Conservation (phyloP, 1,139 yeast genomes). For the Kodamaea arcana region DNA sequence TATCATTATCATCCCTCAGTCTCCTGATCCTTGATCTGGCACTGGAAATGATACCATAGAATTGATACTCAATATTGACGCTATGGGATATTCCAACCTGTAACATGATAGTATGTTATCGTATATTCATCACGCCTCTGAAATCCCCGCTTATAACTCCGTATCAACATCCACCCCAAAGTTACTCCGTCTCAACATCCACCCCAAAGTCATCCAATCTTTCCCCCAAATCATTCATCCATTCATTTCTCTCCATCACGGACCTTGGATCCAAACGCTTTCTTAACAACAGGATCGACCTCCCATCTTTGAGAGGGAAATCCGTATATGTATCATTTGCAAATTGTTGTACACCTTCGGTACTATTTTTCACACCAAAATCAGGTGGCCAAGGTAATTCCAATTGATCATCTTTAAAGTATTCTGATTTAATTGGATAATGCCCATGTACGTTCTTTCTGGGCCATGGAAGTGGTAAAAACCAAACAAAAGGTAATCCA, state of each 20-base stretch:
- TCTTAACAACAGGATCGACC: slow-evolving; percentile 12
- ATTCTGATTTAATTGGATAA: slow-evolving; percentile 52
- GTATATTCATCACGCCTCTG: too few species aligned
- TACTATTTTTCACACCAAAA: slow-evolving; percentile 41
- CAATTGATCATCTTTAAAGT: slow-evolving; percentile 53
- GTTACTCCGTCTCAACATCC: slow-evolving; percentile 62
- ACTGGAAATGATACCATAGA: too few species aligned
- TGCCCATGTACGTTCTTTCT: slow-evolving; percentile 29
- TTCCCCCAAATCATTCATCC: slow-evolving; percentile 84
- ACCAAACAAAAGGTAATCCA: slow-evolving; percentile 65
- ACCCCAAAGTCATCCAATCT: slow-evolving; percentile 82
- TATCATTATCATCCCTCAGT: too few species aligned
- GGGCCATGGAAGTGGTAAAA: slow-evolving; percentile 50
- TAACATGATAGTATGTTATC: too few species aligned
- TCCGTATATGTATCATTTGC: slow-evolving; percentile 17
- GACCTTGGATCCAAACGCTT: slow-evolving; percentile 21
- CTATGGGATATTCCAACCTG: too few species aligned
- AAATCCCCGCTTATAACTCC: too few species aligned
- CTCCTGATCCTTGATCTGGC: too few species aligned
- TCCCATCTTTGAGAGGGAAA: slow-evolving; percentile 12
- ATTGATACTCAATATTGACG: too few species aligned
- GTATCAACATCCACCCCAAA: slow-evolving; percentile 84
- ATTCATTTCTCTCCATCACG: slow-evolving; percentile 38
- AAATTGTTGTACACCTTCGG: slow-evolving; percentile 14
- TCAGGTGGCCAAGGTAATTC: slow-evolving; percentile 88